Percentiles rank a stretch among this genome's conserved stretches.
Evolutionary conservation across 345 rosid genomes (phyloP).

Genomic region (Gossypium bickii): DNA sequence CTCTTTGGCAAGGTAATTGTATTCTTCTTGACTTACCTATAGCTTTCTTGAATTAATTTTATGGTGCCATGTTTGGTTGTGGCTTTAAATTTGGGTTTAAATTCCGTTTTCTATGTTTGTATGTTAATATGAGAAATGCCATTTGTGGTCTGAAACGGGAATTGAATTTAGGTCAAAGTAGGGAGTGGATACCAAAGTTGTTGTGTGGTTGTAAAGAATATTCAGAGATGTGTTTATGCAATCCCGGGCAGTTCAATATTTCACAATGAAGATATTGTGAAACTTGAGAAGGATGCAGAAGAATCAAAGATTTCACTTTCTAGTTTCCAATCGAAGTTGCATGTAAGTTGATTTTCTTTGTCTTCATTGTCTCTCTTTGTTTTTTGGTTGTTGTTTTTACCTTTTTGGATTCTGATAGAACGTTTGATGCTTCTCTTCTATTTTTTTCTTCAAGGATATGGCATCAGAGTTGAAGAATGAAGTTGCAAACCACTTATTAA

Average conservation of each 20-base stretch:
- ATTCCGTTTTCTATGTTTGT: background rate
- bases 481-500: constrained; percentile 57
- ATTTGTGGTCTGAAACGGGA: constrained; percentile 5
- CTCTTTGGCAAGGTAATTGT: constrained; percentile 85
- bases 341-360: constrained; percentile 40
- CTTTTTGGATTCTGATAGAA: constrained; percentile 13
- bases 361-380: background rate
- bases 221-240: constrained; percentile 84
- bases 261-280: constrained; percentile 52
- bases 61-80: background rate
- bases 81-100: background rate
- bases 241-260: constrained; percentile 62
- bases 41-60: background rate
- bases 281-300: constrained; percentile 66
- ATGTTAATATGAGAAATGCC: background rate
- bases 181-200: constrained; percentile 76
- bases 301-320: constrained; percentile 57
- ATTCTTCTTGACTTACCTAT: constrained; percentile 6
- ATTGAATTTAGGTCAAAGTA: constrained; percentile 64
- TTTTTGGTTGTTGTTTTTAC: constrained; percentile 1
- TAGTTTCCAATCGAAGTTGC: constrained; percentile 59
- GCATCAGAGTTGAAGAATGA: constrained; percentile 73
- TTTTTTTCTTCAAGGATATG: constrained; percentile 46
- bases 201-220: constrained; percentile 76
- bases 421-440: background rate